phyloP scores from a whole-genome alignment of 2,329 filamentous ascomycete genomes.

The Amauroascus verrucosus region DNA sequence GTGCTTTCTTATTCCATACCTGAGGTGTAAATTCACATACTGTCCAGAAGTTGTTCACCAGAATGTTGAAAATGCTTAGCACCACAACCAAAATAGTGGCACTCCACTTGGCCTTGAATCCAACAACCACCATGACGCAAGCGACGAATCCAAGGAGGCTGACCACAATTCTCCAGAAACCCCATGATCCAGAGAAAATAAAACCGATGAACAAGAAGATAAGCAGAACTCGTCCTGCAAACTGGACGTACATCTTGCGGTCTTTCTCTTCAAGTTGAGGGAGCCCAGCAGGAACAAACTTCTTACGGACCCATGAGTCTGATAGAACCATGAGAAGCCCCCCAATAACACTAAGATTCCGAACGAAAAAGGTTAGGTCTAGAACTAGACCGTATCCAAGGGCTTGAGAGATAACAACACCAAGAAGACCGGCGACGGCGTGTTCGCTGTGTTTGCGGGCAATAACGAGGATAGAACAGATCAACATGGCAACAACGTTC shows the following conservation, averaged over 20 bases:
- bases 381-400: conserved; percentile 97
- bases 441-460: conserved; percentile 85
- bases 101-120: conserved; percentile 99
- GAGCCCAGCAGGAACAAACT: conserved; percentile 87
- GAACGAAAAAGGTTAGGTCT: conserved; percentile 99
- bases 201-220: conserved; percentile 98
- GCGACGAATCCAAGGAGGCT: conserved; percentile 77
- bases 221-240: conserved; percentile 84
- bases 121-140: conserved; percentile 96
- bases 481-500: conserved; percentile 81
- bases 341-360: conserved; percentile 94
- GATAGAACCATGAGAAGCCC: conserved; percentile 96
- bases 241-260: conserved; percentile 99
- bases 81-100: conserved; percentile 91
- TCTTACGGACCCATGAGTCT: conserved; percentile 96
- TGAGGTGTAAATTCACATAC: conserved; percentile 48
- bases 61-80: conserved; percentile 87
- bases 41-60: conserved; percentile 99
- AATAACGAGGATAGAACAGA: conserved; percentile 78
- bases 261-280: conserved; percentile 97
- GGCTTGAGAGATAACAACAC: conserved; percentile 83
- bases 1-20: background rate
- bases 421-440: conserved; percentile 80
- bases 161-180: conserved; percentile 73
- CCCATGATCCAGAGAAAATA: conserved; percentile 91